Base-by-base conservation (phyloP, 495 filamentous ascomycete species). In the Lepidopterella palustris region DNA sequence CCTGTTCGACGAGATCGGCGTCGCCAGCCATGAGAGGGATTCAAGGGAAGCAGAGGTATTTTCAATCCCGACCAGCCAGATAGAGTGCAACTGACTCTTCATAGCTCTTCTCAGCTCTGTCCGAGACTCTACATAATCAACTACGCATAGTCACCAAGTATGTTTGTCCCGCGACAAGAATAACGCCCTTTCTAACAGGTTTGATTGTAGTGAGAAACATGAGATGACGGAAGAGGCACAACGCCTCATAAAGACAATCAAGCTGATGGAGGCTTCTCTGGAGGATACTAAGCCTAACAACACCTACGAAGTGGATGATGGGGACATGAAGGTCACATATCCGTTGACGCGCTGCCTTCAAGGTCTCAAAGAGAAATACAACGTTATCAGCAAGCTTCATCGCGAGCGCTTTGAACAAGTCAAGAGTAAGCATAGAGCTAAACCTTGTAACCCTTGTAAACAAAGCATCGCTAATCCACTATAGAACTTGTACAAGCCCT, bases 1-100 rank as follows among this genome's bases (percentile, higher is more conserved):
- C 45, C 80, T 97, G 50, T 99, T 95, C 68, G 93, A 97, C 73
- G 92, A 97, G 63, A 97, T 99, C 65, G 93, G 93, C 32, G 85
- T 99, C 45, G 80, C 90, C 18, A 82, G 74, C 68, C 89, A 95
- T 84, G 93, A 96, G 74, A 85, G 95, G 61, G 90, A 97, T 59
- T 78, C 81, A 4, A 80, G 95, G 58, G 91, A 97, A 71, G 79
- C 87, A 66, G 87, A 95, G 82, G 90, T 95, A 76, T 64, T 78
- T 72, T 60, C 32, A 18, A 20, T 42, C 47, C 51, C 21, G 45
- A 20, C 35, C 29, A 18, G 20, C 9, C 23, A 52, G 6, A 9
- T 24, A 23, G 27, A 48, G 25, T 20, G 5, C 6, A 50, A 55
- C 64, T 74, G 54, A 73, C 60, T 45, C 15, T 6, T 50, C 57